These are phyloP conservation scores for Cutaneotrichosporon cutaneum DNA, from an alignment of 1,284 basidiomycete species.

Conservation along the genomic window DNA sequence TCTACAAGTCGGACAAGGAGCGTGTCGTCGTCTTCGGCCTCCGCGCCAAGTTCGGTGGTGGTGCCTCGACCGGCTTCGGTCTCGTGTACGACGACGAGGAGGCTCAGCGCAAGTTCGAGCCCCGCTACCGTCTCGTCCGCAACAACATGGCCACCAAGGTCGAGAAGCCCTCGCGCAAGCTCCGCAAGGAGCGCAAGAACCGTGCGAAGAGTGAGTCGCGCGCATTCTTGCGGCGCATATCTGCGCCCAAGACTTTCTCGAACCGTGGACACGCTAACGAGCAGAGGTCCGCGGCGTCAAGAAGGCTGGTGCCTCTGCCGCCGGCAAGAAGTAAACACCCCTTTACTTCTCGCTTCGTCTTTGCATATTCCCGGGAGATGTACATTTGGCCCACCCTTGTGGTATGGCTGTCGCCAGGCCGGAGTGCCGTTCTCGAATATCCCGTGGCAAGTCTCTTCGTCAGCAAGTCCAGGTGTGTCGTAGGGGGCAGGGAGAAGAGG, in stretches of 20 bases:
- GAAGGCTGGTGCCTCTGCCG: constrained; percentile 17
- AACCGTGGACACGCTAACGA: not conserved
- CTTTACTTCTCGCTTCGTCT: constrained; percentile 2
- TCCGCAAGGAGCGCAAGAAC: constrained; percentile 99
- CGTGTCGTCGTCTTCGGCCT: constrained; percentile 62
- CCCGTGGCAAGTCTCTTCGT: not conserved
- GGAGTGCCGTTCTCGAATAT: constrained; percentile 11
- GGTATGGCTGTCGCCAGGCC: constrained; percentile 9
- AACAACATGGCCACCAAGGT: constrained; percentile 75
- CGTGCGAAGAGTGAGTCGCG: constrained; percentile 77
- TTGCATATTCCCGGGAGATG: constrained; percentile 13
- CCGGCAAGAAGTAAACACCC: constrained; percentile 26
- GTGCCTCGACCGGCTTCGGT: constrained; percentile 94
- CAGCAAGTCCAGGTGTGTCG: not conserved
- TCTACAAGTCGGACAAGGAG: constrained; percentile 66
- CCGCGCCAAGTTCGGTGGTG: constrained; percentile 98
- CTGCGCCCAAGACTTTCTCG: too few relatives aligned
- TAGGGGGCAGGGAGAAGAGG: not conserved
- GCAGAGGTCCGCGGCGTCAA: constrained; percentile 26
- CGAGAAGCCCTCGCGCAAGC: constrained; percentile 90
- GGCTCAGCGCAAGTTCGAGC: constrained; percentile 95
- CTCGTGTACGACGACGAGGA: constrained; percentile 97
- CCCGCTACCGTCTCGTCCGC: constrained; percentile 90
- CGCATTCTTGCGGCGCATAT: not conserved
- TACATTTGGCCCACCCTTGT: constrained; percentile 12